Evolutionary conservation across 495 filamentous ascomycete genomes (phyloP), one percentile per base, ranked within the genome.

Genomic region (Penicillium macrosclerotiorum): DNA sequence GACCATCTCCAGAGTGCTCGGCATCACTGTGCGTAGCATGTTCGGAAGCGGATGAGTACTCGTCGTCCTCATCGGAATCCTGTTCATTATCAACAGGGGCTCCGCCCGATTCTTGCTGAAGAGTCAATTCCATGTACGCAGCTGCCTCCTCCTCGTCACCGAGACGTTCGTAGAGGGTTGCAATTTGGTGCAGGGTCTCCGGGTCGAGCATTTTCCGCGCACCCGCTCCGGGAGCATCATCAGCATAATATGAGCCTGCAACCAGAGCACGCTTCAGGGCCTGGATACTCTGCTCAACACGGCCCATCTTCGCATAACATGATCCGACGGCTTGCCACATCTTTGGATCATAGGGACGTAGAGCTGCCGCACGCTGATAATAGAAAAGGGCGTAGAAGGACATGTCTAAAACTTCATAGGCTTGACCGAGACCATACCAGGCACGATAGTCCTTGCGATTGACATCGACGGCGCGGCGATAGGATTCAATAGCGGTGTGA

Each of bases 341-440:
- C 62, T 96, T 96, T 0, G 89, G 85, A 53, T 99, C 94, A 73
- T 89, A 95, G 1, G 93, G 89, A 7, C 88, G 79, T 3, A 97
- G 75, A 8, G 88, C 88, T 1, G 94, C 92, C 1, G 93, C 93
- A 38, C 91, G 89, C 56, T 99, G 92, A 71, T 93, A 96, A 67
- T 99, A 99, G 78, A 90, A 97, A 1, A 97, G 73, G 4, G 91
- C 88, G 63, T 99, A 99, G 45, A 89, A 85, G 54, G 95, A 87
- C 90, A 96, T 96, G 63, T 97, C 94, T 6, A 99, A 79, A 19
- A 99, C 84, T 62, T 99, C 94, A 55, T 99, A 99, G 0, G 92
- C 93, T 60, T 97, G 92, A 5, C 94, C 94, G 1, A 99, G 75
- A 39, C 94, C 93, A 62, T 97, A 97, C 94, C 94, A 99, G 12